Base-by-base conservation (phyloP, 352 stramenopile genomes). In the Globisporangium nagaii region DNA sequence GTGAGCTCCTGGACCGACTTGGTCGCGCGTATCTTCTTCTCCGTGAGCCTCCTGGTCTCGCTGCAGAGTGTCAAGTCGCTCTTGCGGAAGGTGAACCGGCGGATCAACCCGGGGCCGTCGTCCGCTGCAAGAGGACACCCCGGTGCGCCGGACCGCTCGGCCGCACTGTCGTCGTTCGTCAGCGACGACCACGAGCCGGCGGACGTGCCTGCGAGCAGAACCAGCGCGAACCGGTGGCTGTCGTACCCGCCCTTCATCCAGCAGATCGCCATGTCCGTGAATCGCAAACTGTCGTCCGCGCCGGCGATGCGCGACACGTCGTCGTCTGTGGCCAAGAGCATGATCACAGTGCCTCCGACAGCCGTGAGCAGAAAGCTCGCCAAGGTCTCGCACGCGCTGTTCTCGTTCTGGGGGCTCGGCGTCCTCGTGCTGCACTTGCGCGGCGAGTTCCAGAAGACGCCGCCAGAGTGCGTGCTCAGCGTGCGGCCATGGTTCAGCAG, bases 1-100 rank as follows among this genome's bases (percentile, higher is more conserved):
- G 60, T 85, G 2, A 40, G 30, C 3, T 79, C 72, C 5, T 79
- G 62, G 58, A 13, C 40, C 2, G 68, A 83, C 40, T 49, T 76
- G 0, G 45, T 39, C 15, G 66, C 63, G 37, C 60, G 63, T 1
- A 30, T 80, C 2, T 31, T 84, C 1, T 81, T 84, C 19, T 70
- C 65, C 6, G 12, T 73, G 6, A 63, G 68, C 9, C 57, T 77
- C 31, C 25, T 84, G 2, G 24, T 22, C 7, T 66, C 62, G 6
- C 53, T 77, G 41, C 56, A 68, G 27, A 68, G 55, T 9, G 55
- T 71, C 49, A 80, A 80, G 34, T 51, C 45, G 6, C 43, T 79
- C 2, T 5, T 73, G n/a, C 43, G 41, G 9, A 45, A 41, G 47
- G 34, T 13, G 13, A 52, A 37, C 30, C 30, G 24, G 8, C 8